Evolutionary conservation across 805 yeast species (phyloP), one percentile per base, ranked within the genome.

Genomic region (Candida pseudofarinosa): DNA sequence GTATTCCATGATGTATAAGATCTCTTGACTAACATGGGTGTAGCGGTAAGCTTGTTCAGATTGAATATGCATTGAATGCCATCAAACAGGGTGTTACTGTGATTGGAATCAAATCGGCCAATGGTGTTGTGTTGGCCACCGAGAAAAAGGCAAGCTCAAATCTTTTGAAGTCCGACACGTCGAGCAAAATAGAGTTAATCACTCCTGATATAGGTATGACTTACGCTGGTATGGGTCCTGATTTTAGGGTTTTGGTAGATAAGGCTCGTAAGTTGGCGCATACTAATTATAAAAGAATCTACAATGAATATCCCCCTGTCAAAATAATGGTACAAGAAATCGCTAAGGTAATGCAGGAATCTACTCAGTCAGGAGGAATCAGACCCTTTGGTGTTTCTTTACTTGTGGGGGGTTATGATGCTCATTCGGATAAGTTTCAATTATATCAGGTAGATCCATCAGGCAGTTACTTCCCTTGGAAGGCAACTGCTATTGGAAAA

Each of bases 141-240:
- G 99, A 93, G 63, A 86, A 91, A 73, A 90, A 90, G 59, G 77
- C 91, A 26, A 76, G 83, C 37, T 88, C 97, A 7, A 74, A 85
- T 12, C 76, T 93, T 49, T 79, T 88, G 41, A 82, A 87, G 52
- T 69, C 79, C 30, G 95, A 85, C 39, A 77, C 88, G 39, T 74
- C 85, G 45, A 76, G 84, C 40, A 93, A 93, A 61, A 82, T 93
- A 32, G 84, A 87, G 38, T 67, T 79, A 47, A 79, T 93, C 56
- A 89, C 99, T 3, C 98, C 99, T 31, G 89, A 93, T 61, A 86
- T 91, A 54, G 99, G 97, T 44, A 88, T 93, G 77, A 90, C 95
- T 3, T 93, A 93, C 67, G 77, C 96, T 4, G 99, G 99, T 15
- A 90, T 93, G 98, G 98, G 98, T 19, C 99, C 99, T 17, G 99